Evolutionary conservation across 352 stramenopile species (phyloP).

Genomic region (Phytophthora capsici): DNA sequence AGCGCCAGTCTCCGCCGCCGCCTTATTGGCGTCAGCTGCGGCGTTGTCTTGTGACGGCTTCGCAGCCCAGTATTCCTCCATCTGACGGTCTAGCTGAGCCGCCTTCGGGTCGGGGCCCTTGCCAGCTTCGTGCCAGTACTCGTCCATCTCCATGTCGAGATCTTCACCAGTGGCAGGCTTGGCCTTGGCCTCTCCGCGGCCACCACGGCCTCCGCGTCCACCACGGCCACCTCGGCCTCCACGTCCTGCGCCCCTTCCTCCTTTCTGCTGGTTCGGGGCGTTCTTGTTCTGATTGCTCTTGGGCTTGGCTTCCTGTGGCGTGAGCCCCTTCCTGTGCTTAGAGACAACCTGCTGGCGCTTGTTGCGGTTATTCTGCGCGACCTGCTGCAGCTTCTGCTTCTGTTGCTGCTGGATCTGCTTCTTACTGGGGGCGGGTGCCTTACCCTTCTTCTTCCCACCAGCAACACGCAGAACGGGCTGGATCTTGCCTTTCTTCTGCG

Average conservation of each 20-base stretch:
- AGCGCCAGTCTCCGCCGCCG: constrained; percentile 20
- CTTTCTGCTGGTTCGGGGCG: constrained; percentile 37
- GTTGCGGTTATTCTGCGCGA: constrained; percentile 62
- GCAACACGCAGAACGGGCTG: constrained; percentile 30
- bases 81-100: constrained; percentile 80
- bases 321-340: constrained; percentile 78
- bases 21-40: constrained; percentile 11
- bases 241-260: constrained; percentile 27
- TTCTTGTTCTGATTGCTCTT: constrained; percentile 43
- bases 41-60: constrained; percentile 63
- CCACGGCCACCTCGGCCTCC: constrained; percentile 37
- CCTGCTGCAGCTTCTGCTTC: constrained; percentile 71
- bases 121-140: constrained; percentile 88
- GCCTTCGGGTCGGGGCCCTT: constrained; percentile 90
- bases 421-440: constrained; percentile 15
- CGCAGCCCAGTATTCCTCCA: constrained; percentile 90
- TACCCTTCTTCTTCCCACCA: constrained; percentile 33
- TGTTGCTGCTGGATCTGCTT: constrained; percentile 50
- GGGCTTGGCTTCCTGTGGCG: constrained; percentile 36
- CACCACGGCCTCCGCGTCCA: constrained; percentile 38
- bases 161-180: constrained; percentile 73
- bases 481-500: constrained; percentile 35
- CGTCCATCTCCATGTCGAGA: constrained; percentile 89
- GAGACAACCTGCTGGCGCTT: constrained; percentile 82
- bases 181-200: constrained; percentile 42